These are phyloP conservation scores for Geotrichum reessii DNA, from an alignment of 1,139 yeast genomes.

Conservation along the genomic window DNA sequence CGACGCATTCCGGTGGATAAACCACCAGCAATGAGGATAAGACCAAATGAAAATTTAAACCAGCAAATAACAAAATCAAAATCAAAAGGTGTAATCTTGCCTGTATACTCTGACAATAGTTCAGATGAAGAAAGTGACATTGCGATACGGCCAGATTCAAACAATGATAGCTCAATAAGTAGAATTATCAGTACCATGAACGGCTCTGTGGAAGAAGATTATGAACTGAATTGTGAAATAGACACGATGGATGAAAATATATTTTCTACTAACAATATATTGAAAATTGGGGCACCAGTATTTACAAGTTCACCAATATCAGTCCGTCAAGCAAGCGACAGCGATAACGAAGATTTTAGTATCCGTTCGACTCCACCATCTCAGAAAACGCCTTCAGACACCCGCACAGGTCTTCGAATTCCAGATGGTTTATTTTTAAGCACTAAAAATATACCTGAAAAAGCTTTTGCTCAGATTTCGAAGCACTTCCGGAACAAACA, in stretches of 20 bases:
- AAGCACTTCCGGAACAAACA: not conserved
- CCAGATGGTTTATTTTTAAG: not conserved
- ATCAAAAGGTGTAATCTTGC: not conserved
- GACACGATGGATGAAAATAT: not conserved
- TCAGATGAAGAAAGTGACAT: not conserved
- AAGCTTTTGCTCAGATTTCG: conserved; percentile 2
- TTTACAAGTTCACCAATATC: not conserved
- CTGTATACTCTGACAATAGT: conserved; percentile 4
- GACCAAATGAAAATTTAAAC: not conserved
- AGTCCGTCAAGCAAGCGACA: not conserved
- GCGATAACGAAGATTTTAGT: not conserved
- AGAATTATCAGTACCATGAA: not conserved
- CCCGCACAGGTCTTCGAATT: not conserved
- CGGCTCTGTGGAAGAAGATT: not conserved
- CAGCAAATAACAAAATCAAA: not conserved
- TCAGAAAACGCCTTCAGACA: not conserved
- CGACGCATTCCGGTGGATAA: conserved; percentile 1
- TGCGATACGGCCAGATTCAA: not conserved
- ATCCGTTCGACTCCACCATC: not conserved
- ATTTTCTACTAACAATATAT: not conserved
- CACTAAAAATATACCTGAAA: conserved; percentile 1
- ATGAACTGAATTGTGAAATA: not conserved
- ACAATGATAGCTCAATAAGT: not conserved
- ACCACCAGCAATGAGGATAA: not conserved
- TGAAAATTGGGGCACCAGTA: not conserved